Base-by-base conservation (phyloP, 768 basidiomycete genomes). In the Leccinum broughii region DNA sequence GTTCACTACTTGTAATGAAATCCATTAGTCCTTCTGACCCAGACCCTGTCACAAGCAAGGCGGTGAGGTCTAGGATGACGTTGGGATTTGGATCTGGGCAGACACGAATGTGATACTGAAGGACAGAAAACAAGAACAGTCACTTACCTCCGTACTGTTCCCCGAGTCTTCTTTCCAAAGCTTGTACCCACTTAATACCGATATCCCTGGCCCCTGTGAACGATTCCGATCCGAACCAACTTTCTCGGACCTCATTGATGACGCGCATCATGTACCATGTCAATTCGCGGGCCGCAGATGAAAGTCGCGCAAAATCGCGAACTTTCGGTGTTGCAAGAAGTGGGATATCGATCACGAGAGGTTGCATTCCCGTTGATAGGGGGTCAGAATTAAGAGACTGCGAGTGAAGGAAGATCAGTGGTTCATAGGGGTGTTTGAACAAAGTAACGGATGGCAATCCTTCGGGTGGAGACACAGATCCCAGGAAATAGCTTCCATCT, bases 401-500 rank as follows among this genome's bases (percentile, higher is more conserved):
- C 30, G 75, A 78, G 66, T 85, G 81, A 44, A 81, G 80, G 62
- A 81, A 73, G 63, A 92, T 83, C 34, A 79, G 62, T 15, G 83
- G 80, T 17, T 67, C 70, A 51, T 67, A 68, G 24, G 78, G 77
- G 61, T 82, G 77, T 66, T 87, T 88, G 71, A 54, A 77, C 58
- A 64, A 60, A 56, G 65, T 66, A 64, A 41, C 59, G 34, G 57
- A 65, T 51, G 61, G 64, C n/a, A 71, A 55, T 77, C 80, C 26
- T 83, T 62, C 28, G 67, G 68, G 62, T 32, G 69, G 62, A 61
- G 62, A 50, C 34, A 88, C 72, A 22, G 76, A 70, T 26, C 92
- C 92, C 39, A 93, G 76, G 34, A 84, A 83, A 73, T 88, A 93
- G 62, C 81, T 84, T 15, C 92, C 92, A 67, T 93, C 91, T 51